These are phyloP conservation scores for Knoxdaviesia proteae DNA, from an alignment of 2,329 filamentous ascomycete genomes.

Conservation along the genomic window DNA sequence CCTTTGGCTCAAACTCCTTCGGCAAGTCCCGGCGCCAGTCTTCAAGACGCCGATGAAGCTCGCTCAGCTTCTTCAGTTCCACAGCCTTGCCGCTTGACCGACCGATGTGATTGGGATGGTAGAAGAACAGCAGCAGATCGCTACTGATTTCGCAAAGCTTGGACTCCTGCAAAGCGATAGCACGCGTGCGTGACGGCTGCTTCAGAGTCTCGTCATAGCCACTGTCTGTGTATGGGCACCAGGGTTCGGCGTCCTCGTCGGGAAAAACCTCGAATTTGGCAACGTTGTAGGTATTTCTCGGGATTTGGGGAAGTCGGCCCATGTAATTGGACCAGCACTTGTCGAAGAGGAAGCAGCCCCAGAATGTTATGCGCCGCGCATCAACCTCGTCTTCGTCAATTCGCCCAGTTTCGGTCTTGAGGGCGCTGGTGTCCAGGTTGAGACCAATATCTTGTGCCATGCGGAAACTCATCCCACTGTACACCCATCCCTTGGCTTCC, in stretches of 20 bases:
- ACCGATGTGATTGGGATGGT: constrained; percentile 53
- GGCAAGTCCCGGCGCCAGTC: constrained; percentile 74
- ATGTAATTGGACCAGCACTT: constrained; percentile 98
- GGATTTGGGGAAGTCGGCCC: constrained; percentile 72
- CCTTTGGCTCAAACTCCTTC: constrained; percentile 69
- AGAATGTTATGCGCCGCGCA: constrained; percentile 78
- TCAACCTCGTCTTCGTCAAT: constrained; percentile 72
- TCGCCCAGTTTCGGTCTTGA: constrained; percentile 32
- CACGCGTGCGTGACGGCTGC: constrained; percentile 67
- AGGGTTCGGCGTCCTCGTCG: constrained; percentile 63
- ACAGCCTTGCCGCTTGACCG: constrained; percentile 51
- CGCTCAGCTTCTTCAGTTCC: constrained; percentile 81
- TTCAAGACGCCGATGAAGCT: constrained; percentile 75
- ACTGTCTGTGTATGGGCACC: constrained; percentile 74
- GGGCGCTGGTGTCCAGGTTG: constrained; percentile 58
- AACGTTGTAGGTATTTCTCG: constrained; percentile 58
- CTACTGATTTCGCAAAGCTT: constrained; percentile 84
- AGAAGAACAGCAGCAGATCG: constrained; percentile 75
- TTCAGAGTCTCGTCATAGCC: constrained; percentile 52
- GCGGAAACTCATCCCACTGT: constrained; percentile 93
- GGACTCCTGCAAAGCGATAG: constrained; percentile 62
- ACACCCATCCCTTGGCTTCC: constrained; percentile 94
- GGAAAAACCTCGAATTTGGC: constrained; percentile 84
- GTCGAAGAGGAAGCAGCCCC: constrained; percentile 96
- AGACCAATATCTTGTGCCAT: constrained; percentile 92